Base-by-base conservation (phyloP, 225 moss, liverwort and hornwort species). In the Polytrichum formosum region DNA sequence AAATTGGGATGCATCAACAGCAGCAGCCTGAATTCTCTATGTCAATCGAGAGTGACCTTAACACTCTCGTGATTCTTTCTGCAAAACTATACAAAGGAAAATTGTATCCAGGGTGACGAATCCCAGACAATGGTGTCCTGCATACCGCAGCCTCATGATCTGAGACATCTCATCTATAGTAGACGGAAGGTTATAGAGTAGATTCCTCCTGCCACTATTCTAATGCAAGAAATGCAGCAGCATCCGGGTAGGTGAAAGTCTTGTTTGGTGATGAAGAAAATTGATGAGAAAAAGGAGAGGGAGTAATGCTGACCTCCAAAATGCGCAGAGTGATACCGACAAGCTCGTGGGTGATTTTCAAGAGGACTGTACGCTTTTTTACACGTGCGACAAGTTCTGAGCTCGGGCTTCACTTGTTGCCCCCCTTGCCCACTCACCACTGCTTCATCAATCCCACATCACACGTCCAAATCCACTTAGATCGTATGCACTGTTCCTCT, bases 251-350 rank as follows among this genome's bases (percentile, higher is more conserved):
- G 6, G 5, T 55, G 6, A 18, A 29, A 17, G 28, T 18, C 54
- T 33, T 27, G 1, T 25, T 33, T 35, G 35, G 29, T 67, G 58
- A 59, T 18, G 22, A 23, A 8, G 55, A n/a, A 31, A 10, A 10
- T 68, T 28, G 28, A 28, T 28, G 25, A 46, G 20, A 56, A 28
- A 20, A 7, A 21, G 35, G 18, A 46, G 18, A 46, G 67, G 0
- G 54, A 16, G 13, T 6, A 64, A 18, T 35, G 55, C 78, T 75
- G 28, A 88, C 98, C 98, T 86, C 98, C 92, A 69, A 92, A 98
- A 70, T 98, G 98, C 4, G 85, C 92, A 33, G 88, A 79, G 63
- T 98, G 98, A 75, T 83, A 94, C 2, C 82, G 91, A 80, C 98
- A 98, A 68, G 94, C 94, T 18, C 82, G 82, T 0, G 91, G 90